phyloP scores from a whole-genome alignment of 2,329 filamentous ascomycete species.

The Alternaria arborescens region DNA sequence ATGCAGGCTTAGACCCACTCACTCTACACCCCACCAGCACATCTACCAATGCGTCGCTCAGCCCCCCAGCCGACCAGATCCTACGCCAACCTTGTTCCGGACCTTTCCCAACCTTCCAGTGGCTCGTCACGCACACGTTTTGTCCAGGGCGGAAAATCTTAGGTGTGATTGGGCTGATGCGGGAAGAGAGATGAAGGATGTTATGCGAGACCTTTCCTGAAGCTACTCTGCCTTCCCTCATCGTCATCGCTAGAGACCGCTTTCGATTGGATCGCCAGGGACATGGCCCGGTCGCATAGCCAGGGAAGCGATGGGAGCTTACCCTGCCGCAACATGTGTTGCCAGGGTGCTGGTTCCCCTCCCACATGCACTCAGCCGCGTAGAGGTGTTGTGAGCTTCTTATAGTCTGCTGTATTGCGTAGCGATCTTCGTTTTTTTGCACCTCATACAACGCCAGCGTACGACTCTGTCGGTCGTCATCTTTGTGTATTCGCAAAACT shows the following conservation, averaged over 20 bases:
- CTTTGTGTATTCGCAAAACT: neutral
- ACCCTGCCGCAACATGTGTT: constrained; percentile 20
- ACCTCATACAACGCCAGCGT: neutral
- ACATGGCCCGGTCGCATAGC: constrained; percentile 21
- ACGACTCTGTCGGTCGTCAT: neutral
- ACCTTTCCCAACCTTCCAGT: neutral
- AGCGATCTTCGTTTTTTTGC: constrained; percentile 19
- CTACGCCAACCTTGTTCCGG: constrained; percentile 7
- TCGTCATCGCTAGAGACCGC: constrained; percentile 21
- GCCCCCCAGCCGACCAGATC: constrained; percentile 31
- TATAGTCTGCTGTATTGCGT: constrained; percentile 22
- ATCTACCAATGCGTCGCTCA: constrained; percentile 27
- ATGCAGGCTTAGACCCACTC: constrained; percentile 26
- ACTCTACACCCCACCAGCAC: constrained; percentile 26
- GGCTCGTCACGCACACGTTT: neutral
- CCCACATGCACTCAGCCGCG: constrained; percentile 24
- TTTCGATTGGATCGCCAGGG: constrained; percentile 32
- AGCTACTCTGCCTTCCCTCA: constrained; percentile 22
- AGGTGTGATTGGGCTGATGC: constrained; percentile 11
- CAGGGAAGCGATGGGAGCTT: constrained; percentile 27
- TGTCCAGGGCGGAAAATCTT: neutral
- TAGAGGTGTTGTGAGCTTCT: constrained; percentile 10
- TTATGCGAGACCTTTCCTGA: constrained; percentile 10
- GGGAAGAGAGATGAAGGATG: constrained; percentile 1
- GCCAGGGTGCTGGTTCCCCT: constrained; percentile 16